Evolutionary conservation across 2,329 filamentous ascomycete species (phyloP).

Genomic region (Cyanodermella asteris): DNA sequence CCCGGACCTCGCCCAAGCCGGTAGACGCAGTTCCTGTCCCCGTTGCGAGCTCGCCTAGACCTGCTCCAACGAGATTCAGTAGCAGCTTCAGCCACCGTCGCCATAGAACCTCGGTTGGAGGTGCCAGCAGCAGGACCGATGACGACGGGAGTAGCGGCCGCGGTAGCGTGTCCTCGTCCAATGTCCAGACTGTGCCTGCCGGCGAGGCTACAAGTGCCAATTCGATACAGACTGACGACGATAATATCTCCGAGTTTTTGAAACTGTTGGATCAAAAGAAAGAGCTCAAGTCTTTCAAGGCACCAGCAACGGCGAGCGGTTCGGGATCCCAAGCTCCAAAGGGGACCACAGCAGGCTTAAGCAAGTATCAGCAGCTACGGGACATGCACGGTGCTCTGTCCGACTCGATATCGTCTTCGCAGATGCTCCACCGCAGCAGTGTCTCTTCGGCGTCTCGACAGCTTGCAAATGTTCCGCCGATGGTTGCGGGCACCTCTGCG

Average conservation of each 20-base stretch:
- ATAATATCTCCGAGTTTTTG: constrained; percentile 83
- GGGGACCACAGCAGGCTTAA: constrained; percentile 56
- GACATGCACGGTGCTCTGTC: constrained; percentile 76
- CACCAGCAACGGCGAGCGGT: constrained; percentile 41
- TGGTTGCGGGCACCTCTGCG: constrained; percentile 43
- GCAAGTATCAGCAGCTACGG: constrained; percentile 69
- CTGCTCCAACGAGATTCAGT: constrained; percentile 63
- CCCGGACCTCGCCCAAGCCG: constrained; percentile 28
- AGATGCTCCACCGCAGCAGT: constrained; percentile 63
- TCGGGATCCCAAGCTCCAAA: too few relatives aligned
- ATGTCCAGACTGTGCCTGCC: constrained; percentile 43
- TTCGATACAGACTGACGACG: constrained; percentile 58
- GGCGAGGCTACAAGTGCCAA: constrained; percentile 40
- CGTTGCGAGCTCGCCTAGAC: constrained; percentile 55
- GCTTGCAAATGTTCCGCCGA: constrained; percentile 39
- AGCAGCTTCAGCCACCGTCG: constrained; percentile 84
- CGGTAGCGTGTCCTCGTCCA: constrained; percentile 28
- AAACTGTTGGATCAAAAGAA: constrained; percentile 75
- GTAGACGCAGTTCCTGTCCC: constrained; percentile 43
- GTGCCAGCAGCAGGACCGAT: constrained; percentile 34
- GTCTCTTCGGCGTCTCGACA: constrained; percentile 56
- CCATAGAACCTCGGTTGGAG: constrained; percentile 54
- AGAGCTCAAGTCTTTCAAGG: constrained; percentile 53
- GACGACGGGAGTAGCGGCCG: constrained; percentile 36
- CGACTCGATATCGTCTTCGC: constrained; percentile 81